Evolutionary conservation across 1,139 yeast species (phyloP), one percentile per base, ranked within the genome.

Genomic region (Zygosaccharomyces sapae): DNA sequence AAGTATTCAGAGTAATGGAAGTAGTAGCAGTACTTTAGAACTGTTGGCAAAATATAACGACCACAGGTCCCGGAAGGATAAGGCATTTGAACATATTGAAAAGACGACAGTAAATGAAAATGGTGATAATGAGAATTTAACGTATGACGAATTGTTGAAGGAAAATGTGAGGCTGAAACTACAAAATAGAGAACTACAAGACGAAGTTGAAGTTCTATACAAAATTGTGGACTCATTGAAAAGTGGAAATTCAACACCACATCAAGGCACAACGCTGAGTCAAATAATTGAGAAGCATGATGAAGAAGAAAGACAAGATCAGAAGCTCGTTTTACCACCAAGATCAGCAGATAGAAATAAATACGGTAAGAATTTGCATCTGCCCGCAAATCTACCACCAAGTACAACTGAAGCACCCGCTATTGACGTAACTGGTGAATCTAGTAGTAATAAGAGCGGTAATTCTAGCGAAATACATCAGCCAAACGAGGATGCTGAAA

Each of bases 61-160:
- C 40, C 59, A 58, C 40, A 56, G 54, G n/a, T 49, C 51, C 13
- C 58, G 59, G 43, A 54, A 57, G 41, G 65, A 60, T 37, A 59
- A 52, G 41, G 50, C 53, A 3, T 50, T 60, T n/a, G 62, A 61
- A 25, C 52, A 56, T 34, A 56, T 60, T 27, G 65, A 61, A 37
- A 53, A 51, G 36, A 52, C 48, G 19, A 27, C 43, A 4, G 49
- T 47, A 16, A 48, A 49, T 38, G 47, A 47, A 22, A n/a, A n/a
- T n/a, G n/a, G n/a, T n/a, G 48, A 53, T 12, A 39, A 48, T 13
- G n/a, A n/a, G n/a, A 48, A 50, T 31, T 58, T 56, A 5, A 43
- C 60, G 5, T 62, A 63, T 48, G 67, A 63, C 43, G 63, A 59
- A n/a, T 51, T 63, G 9, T 54, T 57, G 40, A 59, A 59, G 42